These are phyloP conservation scores for Ogataea corticis DNA, from an alignment of 805 yeast species.

Conservation along the genomic window DNA sequence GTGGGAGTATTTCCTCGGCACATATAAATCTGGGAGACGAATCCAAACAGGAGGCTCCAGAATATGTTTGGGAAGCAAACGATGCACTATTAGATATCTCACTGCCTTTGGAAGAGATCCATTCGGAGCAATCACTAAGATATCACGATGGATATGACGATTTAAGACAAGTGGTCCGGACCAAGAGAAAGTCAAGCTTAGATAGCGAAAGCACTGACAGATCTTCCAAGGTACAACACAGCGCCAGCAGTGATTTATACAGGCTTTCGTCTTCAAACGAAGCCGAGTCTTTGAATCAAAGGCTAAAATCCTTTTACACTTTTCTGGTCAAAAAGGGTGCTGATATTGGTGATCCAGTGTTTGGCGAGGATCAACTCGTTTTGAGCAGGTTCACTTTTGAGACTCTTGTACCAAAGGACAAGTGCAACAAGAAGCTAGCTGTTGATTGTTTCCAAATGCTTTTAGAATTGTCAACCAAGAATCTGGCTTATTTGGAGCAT, in stretches of 20 bases:
- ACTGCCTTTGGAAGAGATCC: conserved; percentile 4
- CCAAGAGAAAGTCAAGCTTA: conserved; percentile 1
- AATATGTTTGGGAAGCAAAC: conserved; percentile 17
- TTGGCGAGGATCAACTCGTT: conserved; percentile 3
- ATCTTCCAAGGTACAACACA: conserved; percentile 1
- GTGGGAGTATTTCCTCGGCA: conserved; percentile 16
- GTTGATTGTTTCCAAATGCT: conserved; percentile 22
- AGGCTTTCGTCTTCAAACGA: background rate
- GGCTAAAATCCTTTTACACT: conserved; percentile 7
- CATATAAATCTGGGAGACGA: conserved; percentile 7
- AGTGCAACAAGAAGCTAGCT: conserved; percentile 15
- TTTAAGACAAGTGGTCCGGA: conserved; percentile 5
- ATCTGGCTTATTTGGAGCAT: conserved; percentile 15
- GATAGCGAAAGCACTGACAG: background rate
- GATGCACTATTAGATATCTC: conserved; percentile 24
- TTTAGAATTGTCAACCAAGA: conserved; percentile 21
- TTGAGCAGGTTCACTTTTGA: conserved; percentile 17
- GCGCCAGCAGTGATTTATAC: conserved; percentile 1
- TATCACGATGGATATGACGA: conserved; percentile 15
- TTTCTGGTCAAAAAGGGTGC: conserved; percentile 6
- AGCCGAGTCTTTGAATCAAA: conserved; percentile 6
- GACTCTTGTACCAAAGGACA: conserved; percentile 12
- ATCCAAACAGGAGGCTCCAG: background rate
- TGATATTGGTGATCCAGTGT: conserved; percentile 5
- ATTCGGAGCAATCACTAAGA: background rate